Conservation (phyloP, 345 rosid species). For the Nephelium lappaceum region DNA sequence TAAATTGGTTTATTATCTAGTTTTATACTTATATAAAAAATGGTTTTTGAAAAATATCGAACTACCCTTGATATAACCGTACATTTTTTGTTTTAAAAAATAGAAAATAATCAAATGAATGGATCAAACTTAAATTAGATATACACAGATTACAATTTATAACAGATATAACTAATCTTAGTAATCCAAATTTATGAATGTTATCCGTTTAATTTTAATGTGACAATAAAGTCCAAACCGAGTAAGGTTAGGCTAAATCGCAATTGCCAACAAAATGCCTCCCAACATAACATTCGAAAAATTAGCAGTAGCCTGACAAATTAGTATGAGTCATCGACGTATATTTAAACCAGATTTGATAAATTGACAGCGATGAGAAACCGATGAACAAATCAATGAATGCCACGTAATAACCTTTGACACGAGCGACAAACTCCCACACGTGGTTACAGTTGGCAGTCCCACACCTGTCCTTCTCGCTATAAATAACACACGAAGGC, state of each 20-base stretch:
- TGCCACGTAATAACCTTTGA: slow-evolving; percentile 12
- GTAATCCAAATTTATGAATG: too few relatives aligned
- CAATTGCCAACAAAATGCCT: not conserved
- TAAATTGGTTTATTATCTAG: too few relatives aligned
- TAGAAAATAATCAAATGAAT: too few relatives aligned
- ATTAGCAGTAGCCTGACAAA: not conserved
- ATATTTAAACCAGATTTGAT: not conserved
- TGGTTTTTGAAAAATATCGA: too few relatives aligned
- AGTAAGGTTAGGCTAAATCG: not conserved
- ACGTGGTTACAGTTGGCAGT: slow-evolving; percentile 16
- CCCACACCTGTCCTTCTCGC: not conserved
- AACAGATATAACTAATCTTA: too few relatives aligned
- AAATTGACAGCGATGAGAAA: slow-evolving; percentile 1
- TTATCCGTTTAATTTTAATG: too few relatives aligned
- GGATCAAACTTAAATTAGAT: too few relatives aligned
- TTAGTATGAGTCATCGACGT: not conserved
- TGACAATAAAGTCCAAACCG: not conserved
- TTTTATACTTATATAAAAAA: too few relatives aligned
- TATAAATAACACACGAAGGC: slow-evolving; percentile 8
- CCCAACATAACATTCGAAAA: not conserved
- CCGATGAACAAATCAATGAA: not conserved
- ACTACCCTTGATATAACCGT: too few relatives aligned
- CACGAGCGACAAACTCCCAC: not conserved
- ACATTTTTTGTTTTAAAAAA: too few relatives aligned
- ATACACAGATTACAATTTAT: too few relatives aligned